Conservation (phyloP, 257 asterid genomes). For the Lithospermum erythrorhizon region DNA sequence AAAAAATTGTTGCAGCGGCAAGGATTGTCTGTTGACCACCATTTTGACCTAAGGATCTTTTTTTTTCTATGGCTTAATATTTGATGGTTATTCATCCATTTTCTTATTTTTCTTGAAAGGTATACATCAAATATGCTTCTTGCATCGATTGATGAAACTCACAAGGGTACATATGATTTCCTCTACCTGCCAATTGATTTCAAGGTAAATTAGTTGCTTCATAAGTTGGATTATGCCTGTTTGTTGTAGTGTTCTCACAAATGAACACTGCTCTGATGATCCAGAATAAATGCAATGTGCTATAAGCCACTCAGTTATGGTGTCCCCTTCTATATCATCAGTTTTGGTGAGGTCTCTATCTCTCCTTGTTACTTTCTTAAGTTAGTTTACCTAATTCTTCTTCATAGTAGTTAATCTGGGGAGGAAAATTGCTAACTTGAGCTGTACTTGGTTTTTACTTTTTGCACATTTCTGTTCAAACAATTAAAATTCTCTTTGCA, state of each 20-base stretch:
- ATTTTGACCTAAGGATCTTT: neutral
- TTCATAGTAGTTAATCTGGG: neutral
- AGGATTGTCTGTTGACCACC: too few species aligned
- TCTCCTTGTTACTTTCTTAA: neutral
- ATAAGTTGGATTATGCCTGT: neutral
- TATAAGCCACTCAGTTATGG: too few species aligned
- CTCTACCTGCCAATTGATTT: slow-evolving; percentile 93
- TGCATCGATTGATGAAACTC: slow-evolving; percentile 80
- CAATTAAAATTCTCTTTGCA: neutral
- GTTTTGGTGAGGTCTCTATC: slow-evolving; percentile 69
- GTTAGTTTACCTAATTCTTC: neutral
- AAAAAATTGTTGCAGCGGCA: too few species aligned
- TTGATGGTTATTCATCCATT: slow-evolving; percentile 5
- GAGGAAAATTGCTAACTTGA: neutral
- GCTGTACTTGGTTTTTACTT: neutral
- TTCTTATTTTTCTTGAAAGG: slow-evolving; percentile 29
- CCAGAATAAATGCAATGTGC: slow-evolving; percentile 98
- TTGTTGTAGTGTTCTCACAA: neutral
- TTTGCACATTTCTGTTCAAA: neutral
- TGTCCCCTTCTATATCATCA: slow-evolving; percentile 60
- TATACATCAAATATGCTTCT: slow-evolving; percentile 96
- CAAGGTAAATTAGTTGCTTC: slow-evolving; percentile 43
- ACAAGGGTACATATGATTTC: slow-evolving; percentile 85
- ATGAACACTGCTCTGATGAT: slow-evolving; percentile 10
- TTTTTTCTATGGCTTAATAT: neutral